Percentiles rank a stretch among this genome's conserved stretches.
phyloP scores from a whole-genome alignment of 2,329 filamentous ascomycete species.

The Ceratocystis cacaofunesta region DNA sequence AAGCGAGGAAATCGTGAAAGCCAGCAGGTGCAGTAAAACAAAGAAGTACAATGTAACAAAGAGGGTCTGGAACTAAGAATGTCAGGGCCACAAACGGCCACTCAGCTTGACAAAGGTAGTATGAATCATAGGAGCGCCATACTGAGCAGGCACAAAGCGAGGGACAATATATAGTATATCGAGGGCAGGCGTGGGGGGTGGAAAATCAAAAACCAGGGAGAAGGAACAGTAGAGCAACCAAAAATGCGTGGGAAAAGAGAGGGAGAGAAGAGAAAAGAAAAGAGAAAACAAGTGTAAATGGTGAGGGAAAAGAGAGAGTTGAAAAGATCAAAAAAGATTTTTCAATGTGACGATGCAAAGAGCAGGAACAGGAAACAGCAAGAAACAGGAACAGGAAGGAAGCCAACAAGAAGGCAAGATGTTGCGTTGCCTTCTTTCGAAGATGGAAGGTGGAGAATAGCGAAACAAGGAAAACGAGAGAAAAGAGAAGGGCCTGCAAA shows the following conservation, averaged over 20 bases:
- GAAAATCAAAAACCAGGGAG: background rate
- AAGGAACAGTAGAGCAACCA: background rate
- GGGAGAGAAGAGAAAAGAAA: background rate
- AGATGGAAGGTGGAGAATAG: background rate
- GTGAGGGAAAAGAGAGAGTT: background rate
- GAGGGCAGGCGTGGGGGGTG: background rate
- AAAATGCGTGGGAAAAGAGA: background rate
- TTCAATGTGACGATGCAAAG: background rate
- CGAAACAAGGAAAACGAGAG: background rate
- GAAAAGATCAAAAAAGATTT: background rate
- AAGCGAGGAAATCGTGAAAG: background rate
- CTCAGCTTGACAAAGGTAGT: background rate
- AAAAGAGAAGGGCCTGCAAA: background rate
- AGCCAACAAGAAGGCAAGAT: background rate
- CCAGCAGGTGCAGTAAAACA: background rate
- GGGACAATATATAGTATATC: background rate
- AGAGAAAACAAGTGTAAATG: background rate
- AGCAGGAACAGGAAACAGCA: background rate
- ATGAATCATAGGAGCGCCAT: slow-evolving; percentile 5
- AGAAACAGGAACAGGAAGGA: background rate
- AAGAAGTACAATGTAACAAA: background rate
- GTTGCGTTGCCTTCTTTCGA: background rate
- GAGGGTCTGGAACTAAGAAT: background rate
- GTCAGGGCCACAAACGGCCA: slow-evolving; percentile 7
- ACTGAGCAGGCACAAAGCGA: background rate